phyloP scores from a whole-genome alignment of 2,329 filamentous ascomycete genomes.

The Dactylonectria estremocensis region DNA sequence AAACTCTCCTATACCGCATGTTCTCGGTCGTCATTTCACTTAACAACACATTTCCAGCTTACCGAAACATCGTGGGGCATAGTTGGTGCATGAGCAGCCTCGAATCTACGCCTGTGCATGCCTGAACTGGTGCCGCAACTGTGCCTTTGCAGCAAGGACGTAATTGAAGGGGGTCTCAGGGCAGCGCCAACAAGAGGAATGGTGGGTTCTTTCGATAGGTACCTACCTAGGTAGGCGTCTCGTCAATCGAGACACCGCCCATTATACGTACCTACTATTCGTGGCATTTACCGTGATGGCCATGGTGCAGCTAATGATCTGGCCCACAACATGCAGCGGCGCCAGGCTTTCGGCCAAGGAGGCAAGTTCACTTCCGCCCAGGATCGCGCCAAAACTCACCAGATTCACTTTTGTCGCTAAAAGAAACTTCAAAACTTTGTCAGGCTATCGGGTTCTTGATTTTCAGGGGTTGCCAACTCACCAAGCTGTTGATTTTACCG shows the following conservation, averaged over 20 bases:
- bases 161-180: not conserved
- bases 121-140: conserved; percentile 9
- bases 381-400: conserved; percentile 10
- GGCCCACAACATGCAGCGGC: not conserved
- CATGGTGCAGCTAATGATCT: not conserved
- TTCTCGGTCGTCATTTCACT: conserved; percentile 15
- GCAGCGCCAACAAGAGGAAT: conserved; percentile 3
- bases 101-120: conserved; percentile 19
- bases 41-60: conserved; percentile 6
- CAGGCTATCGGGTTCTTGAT: not conserved
- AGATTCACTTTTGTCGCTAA: conserved; percentile 27
- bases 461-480: not conserved
- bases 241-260: conserved; percentile 10
- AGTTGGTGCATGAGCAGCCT: not conserved
- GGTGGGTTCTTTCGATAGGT: too few relatives aligned
- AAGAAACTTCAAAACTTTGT: conserved; percentile 5
- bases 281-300: not conserved
- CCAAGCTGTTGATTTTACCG: not conserved
- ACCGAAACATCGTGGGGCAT: not conserved
- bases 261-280: not conserved
- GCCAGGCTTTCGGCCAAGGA: not conserved
- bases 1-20: conserved; percentile 16
- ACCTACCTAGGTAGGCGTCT: not conserved
- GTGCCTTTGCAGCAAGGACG: conserved; percentile 14
- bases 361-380: conserved; percentile 1